Percentiles rank a stretch among this genome's conserved stretches.
Evolutionary conservation across 169 alveolate genomes (phyloP).

Genomic region (Eimeria maxima): DNA sequence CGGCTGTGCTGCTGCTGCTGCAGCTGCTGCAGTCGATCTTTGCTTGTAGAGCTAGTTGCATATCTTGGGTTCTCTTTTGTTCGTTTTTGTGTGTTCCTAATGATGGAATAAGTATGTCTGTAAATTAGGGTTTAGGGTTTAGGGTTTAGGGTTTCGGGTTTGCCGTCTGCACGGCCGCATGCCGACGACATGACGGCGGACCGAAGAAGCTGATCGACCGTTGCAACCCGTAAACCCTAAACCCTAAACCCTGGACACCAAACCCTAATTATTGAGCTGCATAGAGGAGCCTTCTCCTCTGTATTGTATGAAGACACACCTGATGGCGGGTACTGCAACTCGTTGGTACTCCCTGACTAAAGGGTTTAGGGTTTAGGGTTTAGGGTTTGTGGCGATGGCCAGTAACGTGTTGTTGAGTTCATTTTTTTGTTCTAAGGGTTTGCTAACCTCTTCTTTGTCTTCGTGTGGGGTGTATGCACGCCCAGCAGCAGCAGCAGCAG

Average conservation of each 20-base stretch:
- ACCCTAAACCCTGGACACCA: constrained; percentile 4
- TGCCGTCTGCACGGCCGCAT: background rate
- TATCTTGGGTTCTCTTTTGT: background rate
- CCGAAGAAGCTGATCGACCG: background rate
- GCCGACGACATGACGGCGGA: background rate
- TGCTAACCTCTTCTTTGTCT: background rate
- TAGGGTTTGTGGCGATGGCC: constrained; percentile 22
- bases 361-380: constrained; percentile 39
- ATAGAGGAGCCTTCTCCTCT: background rate
- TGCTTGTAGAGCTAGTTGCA: background rate
- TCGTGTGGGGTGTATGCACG: background rate
- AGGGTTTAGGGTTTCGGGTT: constrained; percentile 44
- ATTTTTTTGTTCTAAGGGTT: background rate
- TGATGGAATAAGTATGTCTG: background rate
- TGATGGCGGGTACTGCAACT: background rate
- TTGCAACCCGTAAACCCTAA: background rate
- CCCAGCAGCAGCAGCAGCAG: background rate
- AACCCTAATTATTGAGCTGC: background rate
- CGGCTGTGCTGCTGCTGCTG: background rate
- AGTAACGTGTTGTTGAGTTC: background rate
- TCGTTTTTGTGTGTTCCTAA: background rate
- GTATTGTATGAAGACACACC: background rate
- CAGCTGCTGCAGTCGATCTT: background rate
- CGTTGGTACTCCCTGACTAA: background rate
- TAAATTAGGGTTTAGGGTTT: background rate